Base-by-base conservation (phyloP, 1,284 basidiomycete species). In the Ganoderma sinense region DNA sequence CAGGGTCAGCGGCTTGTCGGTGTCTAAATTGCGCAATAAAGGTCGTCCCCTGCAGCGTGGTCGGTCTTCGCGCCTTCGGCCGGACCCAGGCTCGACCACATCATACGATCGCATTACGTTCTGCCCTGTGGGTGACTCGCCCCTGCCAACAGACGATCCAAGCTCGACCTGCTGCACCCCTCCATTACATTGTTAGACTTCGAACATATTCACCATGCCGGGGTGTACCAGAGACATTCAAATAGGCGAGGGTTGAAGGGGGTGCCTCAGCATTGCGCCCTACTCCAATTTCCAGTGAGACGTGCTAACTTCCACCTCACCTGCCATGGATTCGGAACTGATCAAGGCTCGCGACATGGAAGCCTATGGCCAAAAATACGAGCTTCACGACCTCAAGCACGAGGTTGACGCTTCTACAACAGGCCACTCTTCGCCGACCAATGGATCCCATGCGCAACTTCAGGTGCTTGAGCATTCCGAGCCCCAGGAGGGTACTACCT, bases 381-480 rank as follows among this genome's bases (percentile, higher is more conserved):
- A 59, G 33, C 36, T 59, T 36, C 13, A 33, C 10, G 56, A 59
- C 8, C 23, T 39, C 33, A 59, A 59, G 56, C 56, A n/a, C 20
- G 56, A 58, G 18, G 31, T n/a, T 23, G 56, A 59, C 2, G n/a
- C 14, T 59, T 59, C 56, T 36, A 39, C 48, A 4, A 13, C 33
- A 4, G 62, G 26, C 8, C n/a, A 29, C 11, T 33, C 62, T 26
- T 33, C 62, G 41, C 65, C 68, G 29, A 45, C 58, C 14, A 56
- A 56, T 3, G 68, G 66, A n/a, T 71, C 72, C 26, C 62, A 62
- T 40, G 55, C 67, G 6, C 61, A 62, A 14, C 40, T 62, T 2
- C 62, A 68, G 23, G 64, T 70, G 33, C 68, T 71, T n/a, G 69
- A 67, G 51, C 68, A 62, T 20, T 36, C 68, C 6, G 68, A 73